Evolutionary conservation across 2,329 filamentous ascomycete species (phyloP).

Genomic region (Hymenoscyphus linearis): DNA sequence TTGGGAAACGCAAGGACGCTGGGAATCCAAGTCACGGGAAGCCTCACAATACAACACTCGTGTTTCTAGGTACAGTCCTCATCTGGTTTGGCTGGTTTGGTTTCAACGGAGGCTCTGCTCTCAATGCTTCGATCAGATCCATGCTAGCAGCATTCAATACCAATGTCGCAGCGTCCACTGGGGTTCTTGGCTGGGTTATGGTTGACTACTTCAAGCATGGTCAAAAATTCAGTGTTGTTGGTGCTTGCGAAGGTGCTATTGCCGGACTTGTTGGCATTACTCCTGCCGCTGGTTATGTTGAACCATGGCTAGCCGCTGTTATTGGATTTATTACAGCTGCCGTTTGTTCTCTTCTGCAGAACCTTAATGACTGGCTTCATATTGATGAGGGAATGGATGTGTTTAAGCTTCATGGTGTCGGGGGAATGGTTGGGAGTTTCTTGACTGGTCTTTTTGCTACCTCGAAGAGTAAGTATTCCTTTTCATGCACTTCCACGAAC

Average conservation of each 20-base stretch:
- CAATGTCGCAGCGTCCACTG: constrained; percentile 51
- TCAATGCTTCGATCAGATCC: constrained; percentile 46
- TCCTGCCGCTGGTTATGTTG: constrained; percentile 50
- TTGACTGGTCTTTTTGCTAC: constrained; percentile 54
- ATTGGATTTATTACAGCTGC: constrained; percentile 48
- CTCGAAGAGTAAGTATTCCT: constrained; percentile 19
- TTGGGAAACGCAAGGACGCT: constrained; percentile 50
- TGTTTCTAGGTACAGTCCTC: constrained; percentile 58
- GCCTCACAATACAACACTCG: constrained; percentile 58
- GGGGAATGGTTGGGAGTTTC: constrained; percentile 52
- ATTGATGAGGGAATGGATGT: constrained; percentile 56
- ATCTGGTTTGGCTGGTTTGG: constrained; percentile 61
- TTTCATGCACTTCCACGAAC: background rate
- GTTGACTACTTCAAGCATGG: constrained; percentile 46
- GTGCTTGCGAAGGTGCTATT: constrained; percentile 50
- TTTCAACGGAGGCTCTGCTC: constrained; percentile 47
- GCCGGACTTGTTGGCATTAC: constrained; percentile 54
- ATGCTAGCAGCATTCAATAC: constrained; percentile 55
- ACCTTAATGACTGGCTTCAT: constrained; percentile 45
- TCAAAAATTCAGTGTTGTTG: constrained; percentile 45
- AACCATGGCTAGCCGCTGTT: constrained; percentile 45
- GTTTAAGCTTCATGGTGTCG: constrained; percentile 54
- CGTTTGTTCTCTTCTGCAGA: constrained; percentile 42
- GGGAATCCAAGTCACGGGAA: constrained; percentile 46
- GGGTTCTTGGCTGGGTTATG: constrained; percentile 47